Evolutionary conservation across 768 basidiomycete genomes (phyloP), one percentile per base, ranked within the genome.

Genomic region (Inosperma sp.): DNA sequence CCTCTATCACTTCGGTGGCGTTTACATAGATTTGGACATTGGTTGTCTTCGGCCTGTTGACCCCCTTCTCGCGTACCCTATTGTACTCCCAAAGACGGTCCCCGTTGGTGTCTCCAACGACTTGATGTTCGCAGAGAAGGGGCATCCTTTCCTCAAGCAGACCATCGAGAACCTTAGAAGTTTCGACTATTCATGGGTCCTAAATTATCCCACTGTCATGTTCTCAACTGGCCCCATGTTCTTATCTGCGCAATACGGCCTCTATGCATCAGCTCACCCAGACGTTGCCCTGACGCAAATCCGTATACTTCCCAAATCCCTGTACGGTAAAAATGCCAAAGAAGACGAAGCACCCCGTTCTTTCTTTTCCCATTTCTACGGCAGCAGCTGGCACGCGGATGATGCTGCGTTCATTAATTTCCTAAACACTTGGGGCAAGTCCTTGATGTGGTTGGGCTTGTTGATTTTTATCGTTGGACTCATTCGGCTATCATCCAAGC

Each of bases 171-270:
- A 88, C 65, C 81, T 97, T 52, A 77, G 83, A 61, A 84, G 84
- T 17, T 99, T 95, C 65, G 91, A 98, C 71, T 91, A 95, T 66
- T 81, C 83, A 46, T 99, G 91, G 84, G 67, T 96, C 48, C 82
- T 94, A 64, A 96, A 98, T 69, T 99, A 99, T 60, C 96, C 96
- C 26, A 99, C 96, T 22, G 96, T 99, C 74, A 99, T 99, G 96
- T 99, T 99, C 71, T 93, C 93, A 47, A 99, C 96, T 0, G 95
- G 95, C 1, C 96, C 96, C 61, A 99, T 99, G 96, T 99, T 97
- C 70, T 73, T 99, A 10, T 97, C 94, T 1, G 84, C 86, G 3
- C 92, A 96, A 65, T 95, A 95, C 66, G 89, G 91, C 34, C 75
- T 94, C 45, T 98, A 89, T 69, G 79, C 80, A 5, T 74, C 86